These are phyloP conservation scores for Candida adriatica DNA, from an alignment of 805 yeast species.

Conservation along the genomic window DNA sequence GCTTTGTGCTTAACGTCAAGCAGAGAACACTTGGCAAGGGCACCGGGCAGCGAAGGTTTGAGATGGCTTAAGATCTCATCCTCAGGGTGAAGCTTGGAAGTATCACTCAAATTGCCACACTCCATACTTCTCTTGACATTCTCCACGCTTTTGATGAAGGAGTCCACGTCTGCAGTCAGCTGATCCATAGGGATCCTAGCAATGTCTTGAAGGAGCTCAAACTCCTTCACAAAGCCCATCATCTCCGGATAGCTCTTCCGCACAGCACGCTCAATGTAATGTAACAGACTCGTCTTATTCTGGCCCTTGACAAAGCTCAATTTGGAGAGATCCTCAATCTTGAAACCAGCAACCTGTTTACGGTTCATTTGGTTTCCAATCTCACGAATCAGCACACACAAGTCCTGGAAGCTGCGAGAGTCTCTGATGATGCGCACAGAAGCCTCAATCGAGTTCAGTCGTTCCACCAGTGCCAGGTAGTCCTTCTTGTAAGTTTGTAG, in stretches of 20 bases:
- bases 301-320: slow-evolving; percentile 88
- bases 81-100: slow-evolving; percentile 71
- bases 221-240: slow-evolving; percentile 68
- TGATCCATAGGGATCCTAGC: slow-evolving; percentile 80
- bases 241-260: slow-evolving; percentile 78
- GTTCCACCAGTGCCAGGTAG: slow-evolving; percentile 60
- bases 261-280: slow-evolving; percentile 86
- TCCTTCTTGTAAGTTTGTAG: slow-evolving; percentile 71
- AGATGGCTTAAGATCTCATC: slow-evolving; percentile 64
- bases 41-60: slow-evolving; percentile 63
- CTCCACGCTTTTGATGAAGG: slow-evolving; percentile 50
- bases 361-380: slow-evolving; percentile 98
- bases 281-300: slow-evolving; percentile 78
- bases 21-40: slow-evolving; percentile 60
- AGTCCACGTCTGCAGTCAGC: slow-evolving; percentile 62
- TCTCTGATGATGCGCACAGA: slow-evolving; percentile 63
- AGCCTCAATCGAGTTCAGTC: slow-evolving; percentile 62
- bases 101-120: slow-evolving; percentile 81
- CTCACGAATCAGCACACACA: slow-evolving; percentile 77
- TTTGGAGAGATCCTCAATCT: slow-evolving; percentile 81
- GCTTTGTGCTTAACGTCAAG: slow-evolving; percentile 57
- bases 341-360: slow-evolving; percentile 91
- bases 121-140: slow-evolving; percentile 71
- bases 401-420: slow-evolving; percentile 61
- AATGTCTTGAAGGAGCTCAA: slow-evolving; percentile 40